A percentile compares a stretch with the other conserved stretches of the same genome.
Conservation (phyloP, 345 rosid species). For the Aquilaria yunnanensis region DNA sequence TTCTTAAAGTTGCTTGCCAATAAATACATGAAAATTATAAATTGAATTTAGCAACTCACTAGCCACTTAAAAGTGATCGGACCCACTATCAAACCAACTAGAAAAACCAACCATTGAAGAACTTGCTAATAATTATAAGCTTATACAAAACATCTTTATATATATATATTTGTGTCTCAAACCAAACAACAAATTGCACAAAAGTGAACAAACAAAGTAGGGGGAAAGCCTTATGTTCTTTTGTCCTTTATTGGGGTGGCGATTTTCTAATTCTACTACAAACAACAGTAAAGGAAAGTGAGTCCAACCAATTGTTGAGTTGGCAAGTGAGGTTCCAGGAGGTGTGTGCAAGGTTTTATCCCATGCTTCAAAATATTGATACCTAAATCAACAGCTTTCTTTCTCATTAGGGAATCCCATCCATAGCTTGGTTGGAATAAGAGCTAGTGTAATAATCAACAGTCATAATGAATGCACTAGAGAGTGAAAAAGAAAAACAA, state of each 20-base stretch:
- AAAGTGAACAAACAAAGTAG: background rate
- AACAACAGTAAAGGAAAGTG: slow-evolving; percentile 25
- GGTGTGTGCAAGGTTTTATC: slow-evolving; percentile 33
- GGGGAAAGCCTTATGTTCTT: slow-evolving; percentile 9
- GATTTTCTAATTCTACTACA: slow-evolving; percentile 16
- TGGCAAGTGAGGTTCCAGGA: slow-evolving; percentile 27
- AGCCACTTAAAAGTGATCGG: no score
- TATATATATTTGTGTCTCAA: no score
- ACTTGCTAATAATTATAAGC: no score
- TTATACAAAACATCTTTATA: no score
- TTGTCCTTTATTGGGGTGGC: background rate
- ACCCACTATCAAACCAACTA: no score
- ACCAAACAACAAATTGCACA: background rate
- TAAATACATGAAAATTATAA: no score
- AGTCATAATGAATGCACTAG: slow-evolving; percentile 3
- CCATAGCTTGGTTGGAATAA: slow-evolving; percentile 28
- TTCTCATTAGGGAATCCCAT: slow-evolving; percentile 20
- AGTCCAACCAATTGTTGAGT: slow-evolving; percentile 27
- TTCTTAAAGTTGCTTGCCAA: no score
- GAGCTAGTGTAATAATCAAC: slow-evolving; percentile 37
- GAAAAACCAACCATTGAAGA: no score
- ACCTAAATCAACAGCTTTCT: slow-evolving; percentile 14
- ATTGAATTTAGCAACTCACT: no score
- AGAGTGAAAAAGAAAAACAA: background rate
- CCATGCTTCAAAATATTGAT: slow-evolving; percentile 17